A percentile compares a stretch with the other conserved stretches of the same genome.
phyloP scores from a whole-genome alignment of 257 asterid species.

The Solanum boliviense region DNA sequence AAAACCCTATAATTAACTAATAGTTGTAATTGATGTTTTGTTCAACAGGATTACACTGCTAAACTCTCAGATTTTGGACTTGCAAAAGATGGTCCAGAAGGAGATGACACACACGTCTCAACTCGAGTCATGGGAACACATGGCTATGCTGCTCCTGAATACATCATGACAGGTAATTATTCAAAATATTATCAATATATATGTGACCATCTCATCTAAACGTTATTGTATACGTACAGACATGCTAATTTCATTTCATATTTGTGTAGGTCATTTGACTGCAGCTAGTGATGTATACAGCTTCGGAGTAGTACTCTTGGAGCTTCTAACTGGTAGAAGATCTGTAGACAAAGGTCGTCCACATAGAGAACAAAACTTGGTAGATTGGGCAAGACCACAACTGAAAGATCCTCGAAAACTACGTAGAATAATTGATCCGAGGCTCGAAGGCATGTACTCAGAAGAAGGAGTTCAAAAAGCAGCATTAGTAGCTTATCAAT shows the following conservation, averaged over 20 bases:
- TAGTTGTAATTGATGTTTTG: not conserved
- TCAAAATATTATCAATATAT: not conserved
- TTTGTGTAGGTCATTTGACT: conserved; percentile 58
- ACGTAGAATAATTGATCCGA: conserved; percentile 59
- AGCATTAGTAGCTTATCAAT: conserved; percentile 57
- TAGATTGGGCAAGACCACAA: conserved; percentile 71
- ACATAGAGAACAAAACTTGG: conserved; percentile 50
- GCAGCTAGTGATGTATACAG: conserved; percentile 90
- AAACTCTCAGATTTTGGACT: conserved; percentile 91
- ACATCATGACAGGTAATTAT: conserved; percentile 62
- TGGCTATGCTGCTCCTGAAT: conserved; percentile 91
- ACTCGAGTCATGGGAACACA: conserved; percentile 93
- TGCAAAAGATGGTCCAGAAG: conserved; percentile 91
- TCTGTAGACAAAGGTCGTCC: conserved; percentile 69
- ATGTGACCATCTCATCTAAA: not conserved
- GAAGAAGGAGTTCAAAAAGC: conserved; percentile 59
- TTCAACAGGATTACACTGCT: conserved; percentile 58
- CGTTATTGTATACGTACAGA: not conserved
- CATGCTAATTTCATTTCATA: not conserved
- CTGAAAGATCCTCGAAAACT: conserved; percentile 59
- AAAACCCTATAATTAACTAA: not conserved
- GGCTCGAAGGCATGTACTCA: conserved; percentile 71
- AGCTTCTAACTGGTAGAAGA: conserved; percentile 68
- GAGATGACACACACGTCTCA: conserved; percentile 84
- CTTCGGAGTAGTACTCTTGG: conserved; percentile 69